phyloP scores from a whole-genome alignment of 2,329 filamentous ascomycete species.

The Akanthomyces dipterigenus region DNA sequence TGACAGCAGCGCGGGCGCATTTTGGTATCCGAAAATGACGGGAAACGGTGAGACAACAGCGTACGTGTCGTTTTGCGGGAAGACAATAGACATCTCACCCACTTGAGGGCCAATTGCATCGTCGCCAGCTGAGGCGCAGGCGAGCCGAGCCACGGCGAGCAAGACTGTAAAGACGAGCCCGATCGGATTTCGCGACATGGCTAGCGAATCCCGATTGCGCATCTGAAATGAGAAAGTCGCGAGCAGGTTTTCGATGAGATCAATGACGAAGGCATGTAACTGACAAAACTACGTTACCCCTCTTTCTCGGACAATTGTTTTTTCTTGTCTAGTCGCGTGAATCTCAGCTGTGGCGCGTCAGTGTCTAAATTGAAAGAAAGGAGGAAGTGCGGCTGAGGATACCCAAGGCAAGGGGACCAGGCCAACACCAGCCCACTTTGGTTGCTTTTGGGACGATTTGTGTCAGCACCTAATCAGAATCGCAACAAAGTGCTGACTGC shows the following conservation, averaged over 20 bases:
- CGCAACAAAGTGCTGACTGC: not conserved
- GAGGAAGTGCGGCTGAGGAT: not conserved
- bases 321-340: not conserved
- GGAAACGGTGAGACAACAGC: slow-evolving; percentile 7
- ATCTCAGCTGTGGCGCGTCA: not conserved
- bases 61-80: slow-evolving; percentile 12
- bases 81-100: slow-evolving; percentile 5
- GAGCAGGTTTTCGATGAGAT: not conserved
- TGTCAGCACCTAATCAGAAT: slow-evolving; percentile 11
- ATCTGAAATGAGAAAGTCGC: not conserved
- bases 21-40: slow-evolving; percentile 8
- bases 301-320: not conserved
- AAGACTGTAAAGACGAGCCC: not conserved
- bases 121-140: slow-evolving; percentile 5
- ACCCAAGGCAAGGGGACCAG: not conserved
- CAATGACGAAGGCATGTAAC: not conserved
- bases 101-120: not conserved
- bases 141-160: not conserved
- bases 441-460: too few species aligned
- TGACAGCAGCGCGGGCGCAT: not conserved
- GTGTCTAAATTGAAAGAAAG: not conserved
- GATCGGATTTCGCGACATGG: slow-evolving; percentile 6
- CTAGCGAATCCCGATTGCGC: not conserved
- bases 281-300: not conserved
- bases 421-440: not conserved